Base-by-base conservation (phyloP, 441 rosid genomes). In the Omphalea diandra region DNA sequence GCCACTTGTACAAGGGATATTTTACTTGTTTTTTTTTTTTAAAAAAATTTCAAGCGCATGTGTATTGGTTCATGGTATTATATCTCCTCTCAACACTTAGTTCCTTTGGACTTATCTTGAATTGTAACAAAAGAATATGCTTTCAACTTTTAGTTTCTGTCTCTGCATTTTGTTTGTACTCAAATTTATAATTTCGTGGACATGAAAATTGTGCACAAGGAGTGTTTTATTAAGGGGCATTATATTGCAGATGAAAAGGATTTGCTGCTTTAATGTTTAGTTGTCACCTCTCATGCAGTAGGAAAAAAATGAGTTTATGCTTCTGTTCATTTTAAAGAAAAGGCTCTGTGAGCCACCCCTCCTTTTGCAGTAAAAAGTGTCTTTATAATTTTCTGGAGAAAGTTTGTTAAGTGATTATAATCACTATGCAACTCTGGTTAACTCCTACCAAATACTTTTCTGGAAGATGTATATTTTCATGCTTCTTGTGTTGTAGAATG, bases 161-260 rank as follows among this genome's bases (percentile, higher is more conserved):
- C 46, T 67, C 22, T 52, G 20, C 59, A 17, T 22, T 59, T 44
- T 49, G 31, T 58, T 7, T 18, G n/a, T 20, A 9, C 26, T 64
- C 33, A 64, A 12, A 20, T 33, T 15, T 41, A 44, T 20, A 18
- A 54, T 22, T 41, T 54, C 22, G 1, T 15, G 3, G 5, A 29
- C 57, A 62, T 52, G 43, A 40, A 50, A 35, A 55, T 54, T 72
- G 70, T 50, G 47, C n/a, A 47, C 56, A 5, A 27, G 5, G 36
- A 59, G 53, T 22, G 56, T 46, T 54, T 60, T 55, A 66, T 33
- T 53, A 63, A 71, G 32, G 33, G 55, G 32, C 52, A 15, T 35
- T 65, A 43, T 66, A 29, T 29, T 49, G 41, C 52, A 44, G 65
- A 72, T 63, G 47, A 41, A 49, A 46, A 47, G 9, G 35, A 71